Percentiles rank a stretch among this genome's conserved stretches.
Conservation (phyloP, 495 filamentous ascomycete species). For the Hypoxylon subgilvum region DNA sequence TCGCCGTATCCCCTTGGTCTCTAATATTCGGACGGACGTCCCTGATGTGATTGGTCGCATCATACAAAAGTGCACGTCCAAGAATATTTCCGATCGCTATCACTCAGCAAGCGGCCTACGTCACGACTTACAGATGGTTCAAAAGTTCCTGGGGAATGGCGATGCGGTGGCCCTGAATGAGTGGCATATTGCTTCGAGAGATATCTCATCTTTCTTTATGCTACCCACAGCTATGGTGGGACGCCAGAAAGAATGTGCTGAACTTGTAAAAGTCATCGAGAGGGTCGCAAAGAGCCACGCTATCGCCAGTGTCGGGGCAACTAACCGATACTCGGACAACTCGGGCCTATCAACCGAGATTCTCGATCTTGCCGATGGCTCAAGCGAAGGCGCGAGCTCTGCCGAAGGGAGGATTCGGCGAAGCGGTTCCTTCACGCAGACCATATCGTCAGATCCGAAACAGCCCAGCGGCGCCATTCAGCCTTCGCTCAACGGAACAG, state of each 20-base stretch:
- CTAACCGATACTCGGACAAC: conserved; percentile 55
- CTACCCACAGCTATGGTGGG: conserved; percentile 82
- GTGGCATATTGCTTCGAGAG: conserved; percentile 74
- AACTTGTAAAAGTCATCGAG: conserved; percentile 74
- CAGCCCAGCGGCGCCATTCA: conserved; percentile 47
- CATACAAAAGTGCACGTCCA: conserved; percentile 88
- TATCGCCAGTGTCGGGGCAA: conserved; percentile 51
- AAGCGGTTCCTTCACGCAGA: conserved; percentile 52
- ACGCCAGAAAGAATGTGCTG: conserved; percentile 70
- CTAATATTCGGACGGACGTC: conserved; percentile 74
- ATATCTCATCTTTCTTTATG: conserved; percentile 86
- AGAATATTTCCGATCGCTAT: conserved; percentile 82
- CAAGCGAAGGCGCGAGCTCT: conserved; percentile 59
- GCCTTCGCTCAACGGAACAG: conserved; percentile 39
- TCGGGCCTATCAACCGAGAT: conserved; percentile 64
- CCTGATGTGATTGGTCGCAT: conserved; percentile 80
- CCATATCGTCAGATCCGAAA: conserved; percentile 57
- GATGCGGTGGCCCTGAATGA: conserved; percentile 69
- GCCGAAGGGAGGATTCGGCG: conserved; percentile 48
- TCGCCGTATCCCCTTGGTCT: conserved; percentile 74
- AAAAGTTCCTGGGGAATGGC: conserved; percentile 74
- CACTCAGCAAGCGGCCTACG: conserved; percentile 82
- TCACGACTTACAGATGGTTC: conserved; percentile 72
- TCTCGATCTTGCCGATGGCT: conserved; percentile 58
- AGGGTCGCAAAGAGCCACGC: conserved; percentile 67